Evolutionary conservation across 1,284 basidiomycete species (phyloP).

Genomic region (Cutaneotrichosporon sp.): DNA sequence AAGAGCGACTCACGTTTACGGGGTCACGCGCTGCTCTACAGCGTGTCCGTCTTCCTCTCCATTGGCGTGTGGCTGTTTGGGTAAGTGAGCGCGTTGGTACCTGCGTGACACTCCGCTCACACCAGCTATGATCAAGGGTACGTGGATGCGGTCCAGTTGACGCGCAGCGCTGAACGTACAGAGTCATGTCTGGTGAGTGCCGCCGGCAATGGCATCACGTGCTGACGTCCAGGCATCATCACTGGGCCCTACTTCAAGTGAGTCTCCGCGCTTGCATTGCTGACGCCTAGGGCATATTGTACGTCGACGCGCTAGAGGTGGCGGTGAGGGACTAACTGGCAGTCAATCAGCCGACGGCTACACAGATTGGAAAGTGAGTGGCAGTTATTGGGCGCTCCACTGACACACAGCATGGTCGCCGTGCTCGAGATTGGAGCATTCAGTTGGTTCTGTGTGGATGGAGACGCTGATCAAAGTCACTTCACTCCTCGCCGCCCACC

Average conservation of each 20-base stretch:
- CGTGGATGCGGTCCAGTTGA: slow-evolving; percentile 23
- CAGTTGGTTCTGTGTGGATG: slow-evolving; percentile 57
- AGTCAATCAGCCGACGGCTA: slow-evolving; percentile 68
- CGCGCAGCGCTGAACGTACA: slow-evolving; percentile 10
- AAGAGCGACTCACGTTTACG: slow-evolving; percentile 16
- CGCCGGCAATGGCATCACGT: not conserved
- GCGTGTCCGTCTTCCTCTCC: slow-evolving; percentile 39
- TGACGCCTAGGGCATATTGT: slow-evolving; percentile 36
- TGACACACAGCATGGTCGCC: slow-evolving; percentile 79
- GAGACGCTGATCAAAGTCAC: slow-evolving; percentile 61
- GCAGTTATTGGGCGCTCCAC: not conserved
- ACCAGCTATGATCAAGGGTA: slow-evolving; percentile 81
- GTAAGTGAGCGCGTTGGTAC: slow-evolving; percentile 31
- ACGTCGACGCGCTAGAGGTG: slow-evolving; percentile 10
- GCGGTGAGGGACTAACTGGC: slow-evolving; percentile 16
- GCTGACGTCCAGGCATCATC: slow-evolving; percentile 66
- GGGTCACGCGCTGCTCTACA: slow-evolving; percentile 68
- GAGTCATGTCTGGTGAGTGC: slow-evolving; percentile 49
- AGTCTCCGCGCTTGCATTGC: slow-evolving; percentile 19
- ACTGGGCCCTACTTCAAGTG: slow-evolving; percentile 83
- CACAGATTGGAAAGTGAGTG: slow-evolving; percentile 56
- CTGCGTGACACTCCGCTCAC: slow-evolving; percentile 14
- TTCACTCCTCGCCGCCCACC: slow-evolving; percentile 79
- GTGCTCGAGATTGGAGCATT: slow-evolving; percentile 90
- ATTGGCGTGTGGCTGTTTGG: slow-evolving; percentile 67